phyloP scores from a whole-genome alignment of 495 filamentous ascomycete species.

The Tetracladium setigerum region DNA sequence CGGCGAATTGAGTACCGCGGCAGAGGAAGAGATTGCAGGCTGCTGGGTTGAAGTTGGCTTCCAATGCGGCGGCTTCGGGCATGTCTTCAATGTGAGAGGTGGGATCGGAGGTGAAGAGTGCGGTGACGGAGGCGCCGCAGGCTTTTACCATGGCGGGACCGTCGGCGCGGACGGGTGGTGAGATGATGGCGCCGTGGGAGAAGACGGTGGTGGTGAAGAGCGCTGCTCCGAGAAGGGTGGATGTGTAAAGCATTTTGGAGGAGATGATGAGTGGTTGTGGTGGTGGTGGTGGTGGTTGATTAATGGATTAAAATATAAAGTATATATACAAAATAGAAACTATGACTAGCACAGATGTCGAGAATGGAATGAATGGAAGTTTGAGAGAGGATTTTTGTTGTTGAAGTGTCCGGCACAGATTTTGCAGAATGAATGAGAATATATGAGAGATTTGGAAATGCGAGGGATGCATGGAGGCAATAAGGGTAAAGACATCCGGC shows the following conservation, averaged over 20 bases:
- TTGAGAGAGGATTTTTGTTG: too few species aligned
- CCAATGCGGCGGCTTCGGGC: conserved; percentile 46
- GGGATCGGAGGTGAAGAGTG: conserved; percentile 54
- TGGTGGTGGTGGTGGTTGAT: too few species aligned
- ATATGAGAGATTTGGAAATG: too few species aligned
- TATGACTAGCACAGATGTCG: conserved; percentile 5
- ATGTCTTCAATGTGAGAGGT: conserved; percentile 63
- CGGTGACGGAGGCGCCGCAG: conserved; percentile 55
- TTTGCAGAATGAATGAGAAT: too few species aligned
- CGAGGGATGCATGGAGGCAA: too few species aligned
- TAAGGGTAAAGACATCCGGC: too few species aligned
- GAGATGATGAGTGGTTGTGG: neutral
- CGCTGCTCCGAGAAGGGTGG: conserved; percentile 27
- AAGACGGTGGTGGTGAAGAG: conserved; percentile 44
- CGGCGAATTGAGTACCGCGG: conserved; percentile 64
- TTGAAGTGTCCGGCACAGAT: too few species aligned
- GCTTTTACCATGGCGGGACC: conserved; percentile 50
- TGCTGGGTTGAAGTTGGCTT: conserved; percentile 48
- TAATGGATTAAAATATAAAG: neutral
- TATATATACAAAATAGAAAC: neutral
- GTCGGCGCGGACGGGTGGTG: conserved; percentile 50
- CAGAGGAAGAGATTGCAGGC: conserved; percentile 62
- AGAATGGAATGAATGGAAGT: neutral
- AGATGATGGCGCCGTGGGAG: conserved; percentile 56
- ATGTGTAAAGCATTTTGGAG: conserved; percentile 21